Conservation (phyloP, 2,329 filamentous ascomycete species). For the Ilyonectria sp. region DNA sequence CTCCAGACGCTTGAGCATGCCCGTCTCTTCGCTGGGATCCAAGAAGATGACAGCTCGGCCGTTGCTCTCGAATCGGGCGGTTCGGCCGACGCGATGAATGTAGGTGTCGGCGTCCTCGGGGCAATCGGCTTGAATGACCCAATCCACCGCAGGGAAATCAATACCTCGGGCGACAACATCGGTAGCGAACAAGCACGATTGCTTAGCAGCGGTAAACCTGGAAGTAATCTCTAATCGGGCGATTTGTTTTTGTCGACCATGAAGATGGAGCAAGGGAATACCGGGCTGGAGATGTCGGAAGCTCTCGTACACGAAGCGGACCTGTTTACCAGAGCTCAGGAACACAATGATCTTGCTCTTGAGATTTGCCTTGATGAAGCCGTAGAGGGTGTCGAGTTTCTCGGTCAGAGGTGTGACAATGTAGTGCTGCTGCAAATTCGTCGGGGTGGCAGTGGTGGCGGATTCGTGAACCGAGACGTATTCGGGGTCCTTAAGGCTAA, state of each 20-base stretch:
- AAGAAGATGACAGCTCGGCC: slow-evolving; percentile 92
- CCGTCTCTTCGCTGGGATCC: slow-evolving; percentile 91
- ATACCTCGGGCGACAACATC: slow-evolving; percentile 95
- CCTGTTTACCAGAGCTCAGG: slow-evolving; percentile 94
- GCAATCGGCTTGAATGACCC: slow-evolving; percentile 98
- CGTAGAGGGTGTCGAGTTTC: slow-evolving; percentile 93
- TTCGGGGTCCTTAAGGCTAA: slow-evolving; percentile 91
- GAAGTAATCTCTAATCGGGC: slow-evolving; percentile 90
- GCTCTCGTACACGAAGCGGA: slow-evolving; percentile 94
- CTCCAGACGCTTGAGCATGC: slow-evolving; percentile 89
- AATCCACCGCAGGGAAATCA: slow-evolving; percentile 97
- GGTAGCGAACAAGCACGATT: slow-evolving; percentile 93
- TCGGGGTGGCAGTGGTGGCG: slow-evolving; percentile 84
- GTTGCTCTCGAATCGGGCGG: slow-evolving; percentile 91
- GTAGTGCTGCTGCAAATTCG: slow-evolving; percentile 91
- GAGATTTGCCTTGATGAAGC: slow-evolving; percentile 91
- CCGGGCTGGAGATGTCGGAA: slow-evolving; percentile 95
- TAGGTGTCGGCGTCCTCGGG: slow-evolving; percentile 98
- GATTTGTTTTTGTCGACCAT: slow-evolving; percentile 93
- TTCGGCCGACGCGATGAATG: slow-evolving; percentile 95
- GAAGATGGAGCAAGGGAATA: slow-evolving; percentile 91
- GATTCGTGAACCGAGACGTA: slow-evolving; percentile 95
- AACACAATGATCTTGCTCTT: slow-evolving; percentile 98
- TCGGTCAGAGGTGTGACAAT: slow-evolving; percentile 87
- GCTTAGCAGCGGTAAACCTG: slow-evolving; percentile 84